Conservation (phyloP, 441 rosid species). For the Erodium trifolium region DNA sequence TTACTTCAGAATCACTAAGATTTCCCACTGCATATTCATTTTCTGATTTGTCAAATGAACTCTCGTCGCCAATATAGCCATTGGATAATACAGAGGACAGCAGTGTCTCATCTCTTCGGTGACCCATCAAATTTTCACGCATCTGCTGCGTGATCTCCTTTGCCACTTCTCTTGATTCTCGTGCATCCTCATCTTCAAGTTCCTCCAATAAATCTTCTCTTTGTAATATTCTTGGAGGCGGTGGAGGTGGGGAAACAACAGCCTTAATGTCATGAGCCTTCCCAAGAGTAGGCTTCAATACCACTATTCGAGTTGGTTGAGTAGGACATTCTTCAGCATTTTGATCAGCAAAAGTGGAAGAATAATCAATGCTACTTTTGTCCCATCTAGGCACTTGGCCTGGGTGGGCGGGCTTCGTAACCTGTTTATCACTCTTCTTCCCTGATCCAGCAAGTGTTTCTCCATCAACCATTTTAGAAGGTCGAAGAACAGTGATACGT, state of each 20-base stretch:
- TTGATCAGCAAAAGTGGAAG: conserved; percentile 30
- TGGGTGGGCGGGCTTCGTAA: conserved; percentile 33
- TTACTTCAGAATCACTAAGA: conserved; percentile 69
- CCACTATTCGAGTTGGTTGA: conserved; percentile 76
- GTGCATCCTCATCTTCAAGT: conserved; percentile 38
- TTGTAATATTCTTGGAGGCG: conserved; percentile 35
- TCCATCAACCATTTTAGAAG: conserved; percentile 57
- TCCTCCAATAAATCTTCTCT: conserved; percentile 35
- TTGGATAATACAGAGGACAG: conserved; percentile 73
- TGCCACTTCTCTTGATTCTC: conserved; percentile 55
- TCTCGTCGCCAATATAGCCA: conserved; percentile 64
- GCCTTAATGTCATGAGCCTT: conserved; percentile 41
- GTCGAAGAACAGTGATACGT: conserved; percentile 80
- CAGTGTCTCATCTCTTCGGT: conserved; percentile 56
- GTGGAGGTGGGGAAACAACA: conserved; percentile 35
- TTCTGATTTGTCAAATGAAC: conserved; percentile 68
- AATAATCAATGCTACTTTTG: conserved; percentile 30
- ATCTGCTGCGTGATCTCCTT: conserved; percentile 43
- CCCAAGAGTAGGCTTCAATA: conserved; percentile 76
- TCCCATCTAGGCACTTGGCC: conserved; percentile 40
- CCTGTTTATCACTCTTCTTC: conserved; percentile 39
- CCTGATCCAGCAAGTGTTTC: conserved; percentile 37
- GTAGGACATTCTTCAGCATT: conserved; percentile 37
- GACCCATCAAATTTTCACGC: conserved; percentile 46
- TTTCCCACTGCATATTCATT: conserved; percentile 50